These are phyloP conservation scores for Strigomonas culicis DNA, from an alignment of 208 protist species.

Conservation along the genomic window DNA sequence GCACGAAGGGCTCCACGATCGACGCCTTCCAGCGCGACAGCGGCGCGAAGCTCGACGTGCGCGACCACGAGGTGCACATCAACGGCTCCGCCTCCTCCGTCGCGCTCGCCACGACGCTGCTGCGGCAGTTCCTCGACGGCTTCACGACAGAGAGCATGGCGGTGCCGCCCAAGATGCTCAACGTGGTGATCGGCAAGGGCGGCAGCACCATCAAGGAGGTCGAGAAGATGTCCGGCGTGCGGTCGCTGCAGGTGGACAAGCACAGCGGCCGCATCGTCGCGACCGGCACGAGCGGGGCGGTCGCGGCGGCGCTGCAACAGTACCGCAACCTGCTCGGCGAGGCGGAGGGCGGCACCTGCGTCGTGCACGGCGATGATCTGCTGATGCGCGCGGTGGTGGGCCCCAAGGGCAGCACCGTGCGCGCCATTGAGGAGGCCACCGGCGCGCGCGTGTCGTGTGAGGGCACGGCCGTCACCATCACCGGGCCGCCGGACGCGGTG, in stretches of 20 bases:
- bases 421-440: slow-evolving; percentile 30
- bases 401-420: slow-evolving; percentile 25
- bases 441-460: slow-evolving; percentile 31
- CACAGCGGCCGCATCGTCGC: slow-evolving; percentile 18
- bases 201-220: slow-evolving; percentile 36
- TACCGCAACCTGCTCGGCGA: slow-evolving; percentile 30
- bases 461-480: slow-evolving; percentile 26
- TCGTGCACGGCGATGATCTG: slow-evolving; percentile 28
- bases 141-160: slow-evolving; percentile 22
- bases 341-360: slow-evolving; percentile 12
- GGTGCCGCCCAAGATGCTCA: slow-evolving; percentile 16
- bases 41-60: slow-evolving; percentile 33
- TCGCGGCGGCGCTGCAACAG: slow-evolving; percentile 25
- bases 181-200: slow-evolving; percentile 35
- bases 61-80: slow-evolving; percentile 20
- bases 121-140: slow-evolving; percentile 23
- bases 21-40: slow-evolving; percentile 34
- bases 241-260: slow-evolving; percentile 26
- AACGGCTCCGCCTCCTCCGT: slow-evolving; percentile 26
- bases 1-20: slow-evolving; percentile 33
- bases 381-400: slow-evolving; percentile 30
- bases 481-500: slow-evolving; percentile 26
- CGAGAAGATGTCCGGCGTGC: slow-evolving; percentile 30
- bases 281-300: slow-evolving; percentile 18
- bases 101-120: slow-evolving; percentile 15